phyloP scores from a whole-genome alignment of 169 alveolate genomes.

The Plasmodium inui region DNA sequence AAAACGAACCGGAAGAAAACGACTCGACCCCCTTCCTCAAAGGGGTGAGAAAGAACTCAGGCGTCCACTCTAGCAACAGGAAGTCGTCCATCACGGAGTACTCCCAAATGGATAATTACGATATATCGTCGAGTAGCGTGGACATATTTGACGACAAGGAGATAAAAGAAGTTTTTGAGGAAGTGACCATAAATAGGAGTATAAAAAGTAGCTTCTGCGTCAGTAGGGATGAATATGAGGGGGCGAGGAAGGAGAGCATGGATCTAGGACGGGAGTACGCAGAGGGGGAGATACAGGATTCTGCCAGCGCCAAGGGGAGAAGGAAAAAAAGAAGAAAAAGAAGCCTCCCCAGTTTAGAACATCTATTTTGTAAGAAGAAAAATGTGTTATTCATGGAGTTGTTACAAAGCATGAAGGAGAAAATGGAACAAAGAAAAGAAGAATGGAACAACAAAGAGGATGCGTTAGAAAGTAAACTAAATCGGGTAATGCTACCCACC shows the following conservation, averaged over 20 bases:
- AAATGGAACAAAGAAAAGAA: not conserved
- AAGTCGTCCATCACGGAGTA: constrained; percentile 29
- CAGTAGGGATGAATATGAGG: not conserved
- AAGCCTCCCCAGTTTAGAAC: constrained; percentile 1
- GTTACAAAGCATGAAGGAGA: not conserved
- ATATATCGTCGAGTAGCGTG: constrained; percentile 48
- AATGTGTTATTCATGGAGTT: constrained; percentile 19
- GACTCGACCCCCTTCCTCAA: not conserved
- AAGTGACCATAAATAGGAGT: constrained; percentile 12
- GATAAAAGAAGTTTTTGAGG: constrained; percentile 42
- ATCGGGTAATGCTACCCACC: constrained; percentile 2
- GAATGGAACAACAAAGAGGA: not conserved
- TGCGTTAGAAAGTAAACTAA: constrained; percentile 1
- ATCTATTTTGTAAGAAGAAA: constrained; percentile 15
- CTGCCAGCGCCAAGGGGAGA: not conserved
- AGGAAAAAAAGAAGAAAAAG: not conserved
- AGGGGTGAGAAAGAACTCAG: not conserved
- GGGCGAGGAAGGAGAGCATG: not conserved
- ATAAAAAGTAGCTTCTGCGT: constrained; percentile 7
- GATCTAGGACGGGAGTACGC: not conserved
- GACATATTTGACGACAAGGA: constrained; percentile 41
- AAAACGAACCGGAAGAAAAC: not conserved
- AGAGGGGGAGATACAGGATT: not conserved
- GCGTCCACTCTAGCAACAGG: not conserved
- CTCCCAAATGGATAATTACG: constrained; percentile 13